Percentiles rank a stretch among this genome's conserved stretches.
These are phyloP conservation scores for Teratosphaeria viscida DNA, from an alignment of 2,329 filamentous ascomycete genomes.

Conservation along the genomic window DNA sequence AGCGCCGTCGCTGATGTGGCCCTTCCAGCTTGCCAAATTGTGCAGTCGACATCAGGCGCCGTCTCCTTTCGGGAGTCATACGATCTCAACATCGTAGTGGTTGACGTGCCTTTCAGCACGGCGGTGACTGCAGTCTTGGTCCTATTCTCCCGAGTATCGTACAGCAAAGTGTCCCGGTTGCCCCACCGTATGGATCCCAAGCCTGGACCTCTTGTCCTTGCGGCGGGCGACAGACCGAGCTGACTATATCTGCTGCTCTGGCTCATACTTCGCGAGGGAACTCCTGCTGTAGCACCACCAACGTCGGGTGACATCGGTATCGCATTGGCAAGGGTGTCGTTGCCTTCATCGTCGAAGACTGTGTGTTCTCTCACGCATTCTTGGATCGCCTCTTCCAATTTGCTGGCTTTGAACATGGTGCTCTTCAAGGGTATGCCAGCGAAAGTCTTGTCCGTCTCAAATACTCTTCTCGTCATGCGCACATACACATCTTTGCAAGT, in stretches of 20 bases:
- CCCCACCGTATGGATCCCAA: conserved; percentile 52
- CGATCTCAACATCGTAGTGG: conserved; percentile 64
- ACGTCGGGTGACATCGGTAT: conserved; percentile 39
- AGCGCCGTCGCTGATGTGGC: conserved; percentile 86
- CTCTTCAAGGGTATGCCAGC: conserved; percentile 89
- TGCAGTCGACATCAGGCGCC: conserved; percentile 82
- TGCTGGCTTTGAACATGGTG: conserved; percentile 93
- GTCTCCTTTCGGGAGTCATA: conserved; percentile 93
- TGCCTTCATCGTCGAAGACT: conserved; percentile 68
- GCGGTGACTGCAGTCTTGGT: conserved; percentile 70
- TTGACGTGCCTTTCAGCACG: conserved; percentile 72
- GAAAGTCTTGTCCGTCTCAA: conserved; percentile 97
- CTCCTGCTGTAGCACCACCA: conserved; percentile 10
- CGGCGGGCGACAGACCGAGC: conserved; percentile 53
- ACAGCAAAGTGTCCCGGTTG: conserved; percentile 76
- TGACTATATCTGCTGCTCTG: conserved; percentile 77
- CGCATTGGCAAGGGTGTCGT: conserved; percentile 50
- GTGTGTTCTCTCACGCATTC: conserved; percentile 65
- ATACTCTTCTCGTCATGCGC: conserved; percentile 85
- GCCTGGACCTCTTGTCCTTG: conserved; percentile 31
- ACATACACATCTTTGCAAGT: conserved; percentile 97
- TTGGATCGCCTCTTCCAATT: conserved; percentile 84
- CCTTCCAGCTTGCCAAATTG: conserved; percentile 91
- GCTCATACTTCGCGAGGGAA: conserved; percentile 55
- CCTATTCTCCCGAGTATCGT: conserved; percentile 73